Evolutionary conservation across 176 grass and related monocot species (phyloP).

Genomic region (Pontederia crassipes): DNA sequence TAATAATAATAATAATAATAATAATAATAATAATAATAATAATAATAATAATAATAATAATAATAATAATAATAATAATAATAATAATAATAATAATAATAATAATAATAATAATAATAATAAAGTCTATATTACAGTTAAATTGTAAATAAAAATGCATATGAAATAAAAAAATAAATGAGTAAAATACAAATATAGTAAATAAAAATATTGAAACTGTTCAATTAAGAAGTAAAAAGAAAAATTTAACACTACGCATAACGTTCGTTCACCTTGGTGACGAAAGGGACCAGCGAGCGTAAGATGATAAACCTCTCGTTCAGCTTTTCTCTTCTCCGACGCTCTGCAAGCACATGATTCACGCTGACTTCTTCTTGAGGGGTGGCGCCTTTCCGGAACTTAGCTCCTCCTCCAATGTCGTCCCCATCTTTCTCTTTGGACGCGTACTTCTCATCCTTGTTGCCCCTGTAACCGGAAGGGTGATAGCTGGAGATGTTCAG

Average conservation of each 20-base stretch:
- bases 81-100: too few species aligned
- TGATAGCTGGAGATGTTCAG: slow-evolving; percentile 17
- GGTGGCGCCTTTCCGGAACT: slow-evolving; percentile 3
- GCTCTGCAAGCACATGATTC: slow-evolving; percentile 73
- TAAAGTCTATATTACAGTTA: too few species aligned
- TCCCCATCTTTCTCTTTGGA: slow-evolving; percentile 24
- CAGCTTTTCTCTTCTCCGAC: slow-evolving; percentile 73
- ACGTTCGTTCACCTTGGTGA: slow-evolving; percentile 50
- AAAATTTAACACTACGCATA: neutral
- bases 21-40: too few species aligned
- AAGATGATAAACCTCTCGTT: slow-evolving; percentile 78
- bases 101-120: too few species aligned
- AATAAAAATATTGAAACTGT: too few species aligned
- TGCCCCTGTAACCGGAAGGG: neutral
- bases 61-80: too few species aligned
- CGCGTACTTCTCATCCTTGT: slow-evolving; percentile 17
- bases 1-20: too few species aligned
- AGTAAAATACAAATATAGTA: neutral
- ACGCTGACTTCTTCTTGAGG: slow-evolving; percentile 42
- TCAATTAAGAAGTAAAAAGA: neutral
- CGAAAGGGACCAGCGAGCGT: slow-evolving; percentile 70
- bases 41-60: too few species aligned
- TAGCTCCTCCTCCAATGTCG: slow-evolving; percentile 9
- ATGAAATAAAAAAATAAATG: slow-evolving; percentile 1
- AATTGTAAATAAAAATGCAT: too few species aligned